Conservation (phyloP, 2,329 filamentous ascomycete genomes). For the Beauveria bassiana region DNA sequence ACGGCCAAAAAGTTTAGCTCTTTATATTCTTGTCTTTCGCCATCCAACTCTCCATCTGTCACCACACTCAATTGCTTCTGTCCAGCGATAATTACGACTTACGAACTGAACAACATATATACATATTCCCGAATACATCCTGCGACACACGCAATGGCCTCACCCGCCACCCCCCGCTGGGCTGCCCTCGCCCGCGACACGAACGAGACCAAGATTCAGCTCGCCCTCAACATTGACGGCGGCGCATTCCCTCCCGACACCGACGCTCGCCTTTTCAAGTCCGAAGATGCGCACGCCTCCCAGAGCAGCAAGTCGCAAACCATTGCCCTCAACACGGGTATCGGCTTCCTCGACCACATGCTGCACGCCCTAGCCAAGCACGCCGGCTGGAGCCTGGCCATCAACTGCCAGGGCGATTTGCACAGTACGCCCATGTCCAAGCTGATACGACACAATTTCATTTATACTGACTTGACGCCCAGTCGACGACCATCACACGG, state of each 20-base stretch:
- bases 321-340: conserved; percentile 84
- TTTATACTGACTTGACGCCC: neutral
- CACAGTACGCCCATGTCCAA: conserved; percentile 58
- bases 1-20: conserved; percentile 5
- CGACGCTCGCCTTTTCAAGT: conserved; percentile 45
- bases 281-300: conserved; percentile 62
- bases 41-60: neutral
- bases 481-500: conserved; percentile 99
- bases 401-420: conserved; percentile 80
- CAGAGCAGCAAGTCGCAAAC: conserved; percentile 78
- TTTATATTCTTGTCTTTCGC: neutral
- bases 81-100: neutral
- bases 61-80: neutral
- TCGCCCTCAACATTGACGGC: conserved; percentile 89
- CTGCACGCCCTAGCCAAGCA: conserved; percentile 94
- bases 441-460: neutral
- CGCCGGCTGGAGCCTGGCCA: conserved; percentile 80
- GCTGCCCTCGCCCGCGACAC: conserved; percentile 80
- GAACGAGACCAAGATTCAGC: conserved; percentile 95
- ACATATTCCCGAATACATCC: neutral
- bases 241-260: conserved; percentile 64
- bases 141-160: neutral
- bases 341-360: conserved; percentile 99
- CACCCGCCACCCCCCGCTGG: conserved; percentile 44
- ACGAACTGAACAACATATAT: neutral